Conservation (phyloP, 768 basidiomycete genomes). For the Tricholoma sp. region DNA sequence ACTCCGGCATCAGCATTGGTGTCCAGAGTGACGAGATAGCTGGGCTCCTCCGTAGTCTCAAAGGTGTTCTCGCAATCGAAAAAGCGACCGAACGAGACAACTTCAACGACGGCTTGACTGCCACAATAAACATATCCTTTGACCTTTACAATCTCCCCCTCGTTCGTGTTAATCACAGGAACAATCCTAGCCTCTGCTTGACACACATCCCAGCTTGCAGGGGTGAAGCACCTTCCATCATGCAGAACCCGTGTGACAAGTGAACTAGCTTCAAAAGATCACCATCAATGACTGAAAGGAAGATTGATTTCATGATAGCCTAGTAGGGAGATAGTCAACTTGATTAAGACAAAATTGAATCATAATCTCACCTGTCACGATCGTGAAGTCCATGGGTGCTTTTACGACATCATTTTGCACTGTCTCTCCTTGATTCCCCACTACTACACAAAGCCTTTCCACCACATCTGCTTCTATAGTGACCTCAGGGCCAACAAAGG, state of each 20-base stretch:
- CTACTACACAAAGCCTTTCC: conserved; percentile 86
- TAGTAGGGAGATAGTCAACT: conserved; percentile 24
- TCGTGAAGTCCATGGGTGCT: conserved; percentile 98
- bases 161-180: conserved; percentile 85
- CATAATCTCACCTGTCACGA: conserved; percentile 86
- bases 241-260: conserved; percentile 93
- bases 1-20: conserved; percentile 84
- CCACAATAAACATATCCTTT: conserved; percentile 78
- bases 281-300: conserved; percentile 87
- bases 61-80: conserved; percentile 95
- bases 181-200: conserved; percentile 83
- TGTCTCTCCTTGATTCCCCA: conserved; percentile 89
- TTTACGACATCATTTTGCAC: conserved; percentile 63
- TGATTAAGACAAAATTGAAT: conserved; percentile 5
- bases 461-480: conserved; percentile 71
- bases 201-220: conserved; percentile 87
- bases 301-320: conserved; percentile 99
- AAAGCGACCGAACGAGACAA: conserved; percentile 88
- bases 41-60: conserved; percentile 84
- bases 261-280: conserved; percentile 96
- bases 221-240: conserved; percentile 71
- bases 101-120: conserved; percentile 82
- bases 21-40: conserved; percentile 73
- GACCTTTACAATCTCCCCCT: conserved; percentile 91
- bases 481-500: conserved; percentile 84